phyloP scores from a whole-genome alignment of 2,329 filamentous ascomycete species.

The Furcasterigmium furcatum region DNA sequence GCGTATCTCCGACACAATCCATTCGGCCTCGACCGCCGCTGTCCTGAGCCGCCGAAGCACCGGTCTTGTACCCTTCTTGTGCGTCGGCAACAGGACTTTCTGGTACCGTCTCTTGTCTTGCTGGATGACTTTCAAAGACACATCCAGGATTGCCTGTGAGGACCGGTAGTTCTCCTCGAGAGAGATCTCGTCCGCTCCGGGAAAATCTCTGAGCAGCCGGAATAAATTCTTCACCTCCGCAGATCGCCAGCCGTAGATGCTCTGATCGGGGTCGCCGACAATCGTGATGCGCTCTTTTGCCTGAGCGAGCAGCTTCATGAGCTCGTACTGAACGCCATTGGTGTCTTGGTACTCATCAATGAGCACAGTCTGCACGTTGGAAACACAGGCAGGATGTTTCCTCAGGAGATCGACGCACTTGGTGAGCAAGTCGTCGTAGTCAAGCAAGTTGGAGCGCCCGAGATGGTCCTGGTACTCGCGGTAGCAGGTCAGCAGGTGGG shows the following conservation, averaged over 20 bases:
- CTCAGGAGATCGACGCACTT: slow-evolving; percentile 77
- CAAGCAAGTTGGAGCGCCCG: slow-evolving; percentile 73
- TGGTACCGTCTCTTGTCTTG: slow-evolving; percentile 79
- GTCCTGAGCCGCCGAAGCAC: slow-evolving; percentile 74
- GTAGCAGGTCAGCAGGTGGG: slow-evolving; percentile 67
- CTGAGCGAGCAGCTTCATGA: slow-evolving; percentile 86
- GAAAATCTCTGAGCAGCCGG: slow-evolving; percentile 73
- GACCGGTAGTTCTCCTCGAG: slow-evolving; percentile 95
- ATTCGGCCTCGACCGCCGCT: slow-evolving; percentile 73
- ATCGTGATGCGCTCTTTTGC: slow-evolving; percentile 76
- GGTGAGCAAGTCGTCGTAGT: slow-evolving; percentile 91
- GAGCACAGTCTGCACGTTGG: slow-evolving; percentile 84
- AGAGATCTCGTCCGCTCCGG: slow-evolving; percentile 75
- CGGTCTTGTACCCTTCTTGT: slow-evolving; percentile 74
- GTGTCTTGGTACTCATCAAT: slow-evolving; percentile 99
- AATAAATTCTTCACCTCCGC: slow-evolving; percentile 88
- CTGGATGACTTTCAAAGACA: slow-evolving; percentile 83
- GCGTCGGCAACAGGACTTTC: slow-evolving; percentile 77
- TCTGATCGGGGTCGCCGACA: slow-evolving; percentile 95
- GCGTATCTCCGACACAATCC: slow-evolving; percentile 83
- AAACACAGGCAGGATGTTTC: slow-evolving; percentile 73
- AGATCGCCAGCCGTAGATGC: slow-evolving; percentile 93
- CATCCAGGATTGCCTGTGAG: slow-evolving; percentile 76
- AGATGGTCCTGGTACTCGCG: slow-evolving; percentile 76
- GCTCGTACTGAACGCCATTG: slow-evolving; percentile 89